A percentile compares a stretch with the other conserved stretches of the same genome.
Conservation (phyloP, 164 flowering plant species). For the grape (Vitis vinifera) region ASM3070453v1 NC_081816.1:10066501-10067000, state of each 20-base stretch:
- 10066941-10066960: slow-evolving; percentile 20
- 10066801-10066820: slow-evolving; percentile 27
- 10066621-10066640: slow-evolving; percentile 38
- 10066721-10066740: slow-evolving; percentile 41
- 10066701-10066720: slow-evolving; percentile 51
- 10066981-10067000: slow-evolving; percentile 1
- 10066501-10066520: slow-evolving; percentile 38
- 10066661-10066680: slow-evolving; percentile 49
- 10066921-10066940: slow-evolving; percentile 25
- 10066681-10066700: slow-evolving; percentile 50
- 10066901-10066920: slow-evolving; percentile 38
- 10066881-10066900: slow-evolving; percentile 37
- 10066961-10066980: slow-evolving; percentile 10
- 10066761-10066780: slow-evolving; percentile 38
- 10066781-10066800: slow-evolving; percentile 39
- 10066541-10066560: slow-evolving; percentile 50
- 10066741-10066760: slow-evolving; percentile 38
- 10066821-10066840: slow-evolving; percentile 35
- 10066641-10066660: slow-evolving; percentile 33
- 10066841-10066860: slow-evolving; percentile 41
- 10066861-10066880: slow-evolving; percentile 42
- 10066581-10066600: slow-evolving; percentile 43
- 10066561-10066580: slow-evolving; percentile 40
- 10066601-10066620: slow-evolving; percentile 43
- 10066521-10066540: slow-evolving; percentile 42